Evolutionary conservation across 2,329 filamentous ascomycete genomes (phyloP).

Genomic region (Botrytis medusae): DNA sequence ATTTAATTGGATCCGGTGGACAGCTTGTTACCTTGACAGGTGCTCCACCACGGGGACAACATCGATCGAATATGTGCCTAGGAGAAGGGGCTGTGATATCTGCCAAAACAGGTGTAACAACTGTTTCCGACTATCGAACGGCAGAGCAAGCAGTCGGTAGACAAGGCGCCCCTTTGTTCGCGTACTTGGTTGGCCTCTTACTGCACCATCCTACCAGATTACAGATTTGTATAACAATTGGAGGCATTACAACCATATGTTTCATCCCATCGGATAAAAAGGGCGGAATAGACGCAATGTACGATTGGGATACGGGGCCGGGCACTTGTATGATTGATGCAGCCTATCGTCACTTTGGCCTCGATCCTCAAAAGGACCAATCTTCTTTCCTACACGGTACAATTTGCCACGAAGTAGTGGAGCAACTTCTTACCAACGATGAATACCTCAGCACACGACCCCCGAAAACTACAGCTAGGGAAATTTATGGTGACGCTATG

Average conservation of each 20-base stretch:
- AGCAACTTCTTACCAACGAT: conserved; percentile 36
- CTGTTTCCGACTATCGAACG: conserved; percentile 40
- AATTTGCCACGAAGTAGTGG: conserved; percentile 38
- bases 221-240: conserved; percentile 39
- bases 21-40: conserved; percentile 38
- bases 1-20: conserved; percentile 39
- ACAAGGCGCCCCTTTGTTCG: conserved; percentile 39
- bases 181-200: conserved; percentile 38
- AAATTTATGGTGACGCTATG: conserved; percentile 39
- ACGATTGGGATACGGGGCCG: conserved; percentile 40
- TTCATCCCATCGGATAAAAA: conserved; percentile 39
- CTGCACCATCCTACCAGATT: conserved; percentile 38
- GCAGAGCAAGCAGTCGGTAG: conserved; percentile 41
- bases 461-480: conserved; percentile 39
- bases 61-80: conserved; percentile 39
- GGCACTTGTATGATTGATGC: conserved; percentile 39
- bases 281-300: conserved; percentile 40
- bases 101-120: conserved; percentile 40
- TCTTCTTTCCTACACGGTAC: conserved; percentile 31
- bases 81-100: conserved; percentile 40
- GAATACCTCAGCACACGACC: conserved; percentile 35
- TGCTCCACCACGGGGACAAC: conserved; percentile 36
- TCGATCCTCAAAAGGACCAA: conserved; percentile 36
- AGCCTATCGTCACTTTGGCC: conserved; percentile 37
- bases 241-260: conserved; percentile 37